Percentiles rank a stretch among this genome's conserved stretches.
phyloP scores from a whole-genome alignment of 2,329 filamentous ascomycete genomes.

The Xylariaceae sp. region DNA sequence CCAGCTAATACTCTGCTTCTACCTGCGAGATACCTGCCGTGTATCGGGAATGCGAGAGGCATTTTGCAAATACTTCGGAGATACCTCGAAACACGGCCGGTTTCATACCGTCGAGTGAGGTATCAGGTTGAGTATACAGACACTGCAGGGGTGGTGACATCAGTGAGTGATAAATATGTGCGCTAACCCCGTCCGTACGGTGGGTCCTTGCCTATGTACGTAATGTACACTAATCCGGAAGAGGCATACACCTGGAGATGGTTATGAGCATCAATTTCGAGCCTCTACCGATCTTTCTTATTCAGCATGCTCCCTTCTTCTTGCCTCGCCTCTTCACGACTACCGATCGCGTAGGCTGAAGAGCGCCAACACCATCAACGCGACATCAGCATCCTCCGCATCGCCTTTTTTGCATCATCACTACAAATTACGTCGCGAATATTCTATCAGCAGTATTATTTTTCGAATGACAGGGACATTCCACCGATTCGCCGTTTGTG shows the following conservation, averaged over 20 bases:
- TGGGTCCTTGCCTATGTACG: neutral
- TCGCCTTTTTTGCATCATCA: neutral
- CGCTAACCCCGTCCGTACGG: neutral
- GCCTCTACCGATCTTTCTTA: neutral
- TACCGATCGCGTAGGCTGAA: neutral
- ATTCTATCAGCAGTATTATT: conserved; percentile 9
- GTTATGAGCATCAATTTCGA: neutral
- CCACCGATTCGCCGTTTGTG: conserved; percentile 10
- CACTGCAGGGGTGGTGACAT: conserved; percentile 8
- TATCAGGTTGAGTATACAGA: neutral
- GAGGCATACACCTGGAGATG: neutral
- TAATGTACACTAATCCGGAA: neutral
- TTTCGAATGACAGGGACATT: conserved; percentile 4
- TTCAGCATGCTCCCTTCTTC: neutral
- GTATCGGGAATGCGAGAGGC: too few species aligned
- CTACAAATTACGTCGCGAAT: neutral
- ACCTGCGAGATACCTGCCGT: too few species aligned
- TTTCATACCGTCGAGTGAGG: neutral
- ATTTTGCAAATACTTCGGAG: too few species aligned
- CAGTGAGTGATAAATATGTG: neutral
- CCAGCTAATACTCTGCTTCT: too few species aligned
- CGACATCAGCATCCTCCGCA: conserved; percentile 1
- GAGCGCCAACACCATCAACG: neutral
- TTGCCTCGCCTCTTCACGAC: neutral
- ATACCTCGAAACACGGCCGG: too few species aligned